Evolutionary conservation across 345 rosid species (phyloP), one percentile per base, ranked within the genome.

Genomic region (Eucalyptus tenuipes): DNA sequence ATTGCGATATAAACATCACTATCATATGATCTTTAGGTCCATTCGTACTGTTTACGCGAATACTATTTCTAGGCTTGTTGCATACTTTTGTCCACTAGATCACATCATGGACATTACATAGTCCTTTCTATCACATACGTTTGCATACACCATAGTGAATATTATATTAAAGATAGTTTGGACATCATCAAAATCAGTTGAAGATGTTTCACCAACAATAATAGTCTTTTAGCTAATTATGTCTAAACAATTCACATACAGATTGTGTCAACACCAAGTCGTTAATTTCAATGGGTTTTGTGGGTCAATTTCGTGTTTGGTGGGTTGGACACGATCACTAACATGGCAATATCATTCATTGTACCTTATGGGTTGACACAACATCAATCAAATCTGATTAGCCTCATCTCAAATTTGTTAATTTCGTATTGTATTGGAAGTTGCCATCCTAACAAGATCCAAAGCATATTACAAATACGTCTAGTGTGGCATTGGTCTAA

Each of bases 1-100:
- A 52, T 52, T 52, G 0, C 0, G 10, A 52, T 20, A 52, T 52
- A 52, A 52, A 52, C 25, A 52, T 52, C 25, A 52, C 57, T 2
- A 52, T 52, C 57, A 20, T 52, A 0, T 52, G 57, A 2, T 52
- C 57, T 0, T 52, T 52, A 52, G 57, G 57, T 52, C 57, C 57
- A 20, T 22, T 52, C 1, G 25, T 52, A 20, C 5, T 52, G 10
- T 20, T 52, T 7, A 52, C 0, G 5, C 0, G 10, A 52, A 52
- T 52, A 52, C 10, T 52, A 52, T 52, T 52, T 52, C 4, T 52
- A 10, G 57, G 57, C 57, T 0, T 52, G 25, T 52, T 20, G 57
- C 57, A 52, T 52, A 18, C 25, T 52, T 52, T 0, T 20, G 10
- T 52, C 10, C 57, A 52, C 57, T 20, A 52, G 10, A 52, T 52